A percentile compares a stretch with the other conserved stretches of the same genome.
Evolutionary conservation across 169 alveolate species (phyloP).

Genomic region (Besnoitia besnoiti): DNA sequence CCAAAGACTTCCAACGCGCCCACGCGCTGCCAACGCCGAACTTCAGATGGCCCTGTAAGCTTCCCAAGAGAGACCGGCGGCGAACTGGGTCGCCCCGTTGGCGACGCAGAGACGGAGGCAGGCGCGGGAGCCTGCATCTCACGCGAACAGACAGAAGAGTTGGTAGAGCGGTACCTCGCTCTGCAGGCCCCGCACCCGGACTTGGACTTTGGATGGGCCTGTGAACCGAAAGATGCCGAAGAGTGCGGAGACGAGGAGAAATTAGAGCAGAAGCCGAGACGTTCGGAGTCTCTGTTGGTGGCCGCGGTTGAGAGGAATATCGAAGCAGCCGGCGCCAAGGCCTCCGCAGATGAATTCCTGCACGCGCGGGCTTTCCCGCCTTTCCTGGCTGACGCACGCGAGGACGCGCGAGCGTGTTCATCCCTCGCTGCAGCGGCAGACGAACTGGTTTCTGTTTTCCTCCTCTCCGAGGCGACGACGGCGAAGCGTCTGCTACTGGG

Average conservation of each 20-base stretch:
- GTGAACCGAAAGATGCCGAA: neutral
- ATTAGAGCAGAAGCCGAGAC: no score
- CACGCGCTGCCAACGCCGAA: no score
- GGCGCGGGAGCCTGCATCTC: neutral
- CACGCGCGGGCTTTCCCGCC: no score
- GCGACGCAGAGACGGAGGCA: neutral
- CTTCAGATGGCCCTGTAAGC: no score
- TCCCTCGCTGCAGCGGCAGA: neutral
- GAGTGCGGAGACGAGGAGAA: no score
- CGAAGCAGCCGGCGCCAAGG: no score
- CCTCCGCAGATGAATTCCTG: no score
- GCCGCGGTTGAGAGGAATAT: no score
- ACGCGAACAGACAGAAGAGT: neutral
- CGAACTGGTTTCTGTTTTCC: neutral
- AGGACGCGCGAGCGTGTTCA: neutral
- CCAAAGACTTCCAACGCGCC: no score
- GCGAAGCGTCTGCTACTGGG: neutral
- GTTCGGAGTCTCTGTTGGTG: no score
- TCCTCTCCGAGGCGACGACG: neutral
- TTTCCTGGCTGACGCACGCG: neutral
- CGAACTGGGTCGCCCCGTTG: neutral
- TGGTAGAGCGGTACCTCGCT: neutral
- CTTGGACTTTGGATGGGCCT: neutral
- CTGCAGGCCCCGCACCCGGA: neutral
- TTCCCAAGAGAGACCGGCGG: no score